Evolutionary conservation across 2,329 filamentous ascomycete genomes (phyloP), one percentile per base, ranked within the genome.

Genomic region (Fusarium foetens): DNA sequence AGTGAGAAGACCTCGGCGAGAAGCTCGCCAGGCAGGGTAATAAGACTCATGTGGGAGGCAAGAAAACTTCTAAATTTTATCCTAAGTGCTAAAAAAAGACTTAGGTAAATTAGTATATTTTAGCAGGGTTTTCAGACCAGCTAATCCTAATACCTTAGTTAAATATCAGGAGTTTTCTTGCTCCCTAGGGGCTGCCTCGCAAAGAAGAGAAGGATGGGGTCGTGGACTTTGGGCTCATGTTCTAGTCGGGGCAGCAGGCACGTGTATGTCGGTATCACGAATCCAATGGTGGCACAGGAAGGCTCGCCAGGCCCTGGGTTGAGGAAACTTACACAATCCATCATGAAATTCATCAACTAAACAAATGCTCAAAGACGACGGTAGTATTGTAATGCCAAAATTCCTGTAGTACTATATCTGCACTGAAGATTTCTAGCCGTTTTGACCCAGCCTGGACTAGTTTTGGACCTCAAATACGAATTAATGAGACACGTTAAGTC

Each of bases 21-120:
- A 8, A 68, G 17, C 27, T 68, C 66, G 0, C 11, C 9, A 6
- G 64, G 66, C 0, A 69, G 41, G 16, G 23, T 45, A 6, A 33
- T 5, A 1, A 69, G 46, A 11, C 27, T 12, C 60, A 61, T 63
- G 21, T n/a, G 21, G 42, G 3, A 25, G 14, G 4, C 4, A 13
- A 43, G 23, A 13, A 43, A 19, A 19, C 5, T 43, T 13, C 39
- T 11, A 19, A 43, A 11, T 17, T 43, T 1, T 29, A 12, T 31
- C 27, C 3, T 3, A 17, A 6, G 10, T 2, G 6, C 25, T 25
- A 23, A 8, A 2, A 17, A 31, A 6, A 31, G 21, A 23, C 10
- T 4, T 21, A 5, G 21, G 21, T 5, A 6, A 46, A 1, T 8
- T 29, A n/a, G 13, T 48, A 21, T 41, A 29, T 17, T 10, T 19